phyloP scores from a whole-genome alignment of 2,329 filamentous ascomycete species.

The Neofusicoccum kwambonambiense region DNA sequence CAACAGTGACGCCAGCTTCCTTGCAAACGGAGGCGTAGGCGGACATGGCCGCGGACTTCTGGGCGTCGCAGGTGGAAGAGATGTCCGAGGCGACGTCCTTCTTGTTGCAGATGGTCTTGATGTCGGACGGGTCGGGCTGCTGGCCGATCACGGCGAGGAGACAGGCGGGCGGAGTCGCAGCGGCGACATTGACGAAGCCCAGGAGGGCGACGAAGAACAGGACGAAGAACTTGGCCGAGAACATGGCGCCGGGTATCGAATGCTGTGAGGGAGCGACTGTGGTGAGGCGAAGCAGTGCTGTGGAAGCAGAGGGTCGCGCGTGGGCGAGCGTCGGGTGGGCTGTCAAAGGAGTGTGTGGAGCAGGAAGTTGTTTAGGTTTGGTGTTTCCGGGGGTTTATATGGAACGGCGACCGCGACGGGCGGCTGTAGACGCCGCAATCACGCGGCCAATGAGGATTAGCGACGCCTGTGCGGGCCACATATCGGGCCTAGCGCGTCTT shows the following conservation, averaged over 20 bases:
- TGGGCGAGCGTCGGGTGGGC: background rate
- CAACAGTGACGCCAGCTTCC: slow-evolving; percentile 11
- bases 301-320: background rate
- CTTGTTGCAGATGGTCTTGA: slow-evolving; percentile 20
- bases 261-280: background rate
- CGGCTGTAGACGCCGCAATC: background rate
- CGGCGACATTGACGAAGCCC: slow-evolving; percentile 18
- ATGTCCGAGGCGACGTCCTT: slow-evolving; percentile 9
- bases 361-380: background rate
- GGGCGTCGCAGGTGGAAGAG: slow-evolving; percentile 3
- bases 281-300: background rate
- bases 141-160: slow-evolving; percentile 18
- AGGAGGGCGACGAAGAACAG: slow-evolving; percentile 20
- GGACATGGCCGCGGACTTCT: slow-evolving; percentile 12
- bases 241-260: slow-evolving; percentile 17
- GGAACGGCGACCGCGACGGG: background rate
- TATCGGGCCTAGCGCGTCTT: background rate
- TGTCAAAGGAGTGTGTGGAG: slow-evolving; percentile 2
- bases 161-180: slow-evolving; percentile 21
- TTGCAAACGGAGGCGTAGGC: slow-evolving; percentile 19
- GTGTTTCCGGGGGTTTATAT: slow-evolving; percentile 13
- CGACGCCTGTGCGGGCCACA: too few relatives aligned
- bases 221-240: slow-evolving; percentile 15
- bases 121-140: slow-evolving; percentile 15
- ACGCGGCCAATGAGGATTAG: background rate